Base-by-base conservation (phyloP, 306 rosid genomes). In the Adenanthera pavonina region DNA sequence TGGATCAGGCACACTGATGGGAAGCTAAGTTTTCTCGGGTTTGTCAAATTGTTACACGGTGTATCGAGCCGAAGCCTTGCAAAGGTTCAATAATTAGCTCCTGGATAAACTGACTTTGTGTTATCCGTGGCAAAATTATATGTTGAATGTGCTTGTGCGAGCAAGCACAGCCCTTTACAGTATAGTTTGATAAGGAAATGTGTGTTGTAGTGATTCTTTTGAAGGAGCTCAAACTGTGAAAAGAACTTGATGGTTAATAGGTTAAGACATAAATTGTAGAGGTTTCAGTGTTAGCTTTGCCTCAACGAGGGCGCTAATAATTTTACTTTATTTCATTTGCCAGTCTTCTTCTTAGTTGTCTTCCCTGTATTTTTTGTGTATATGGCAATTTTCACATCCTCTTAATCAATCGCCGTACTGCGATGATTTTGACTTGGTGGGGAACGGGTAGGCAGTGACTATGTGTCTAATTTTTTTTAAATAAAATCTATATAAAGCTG, bases 1-100 rank as follows among this genome's bases (percentile, higher is more conserved):
- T 96, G 98, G 99, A 93, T 96, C 78, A 88, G 97, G 78, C 99
- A 96, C 94, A 93, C 97, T 0, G 99, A 96, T 79, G 98, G 99
- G 87, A 92, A 93, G 82, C 87, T 95, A 76, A 95, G 98, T 92
- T 95, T 95, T 91, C 97, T 92, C 0, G 98, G 99, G 59, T 96
- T 93, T 78, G 97, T 93, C 73, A 95, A 95, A 74, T 81, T 95
- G 88, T 87, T 96, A 77, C 98, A 92, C 4, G 98, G 98, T 3
- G 92, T 91, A 74, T 93, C 98, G 19, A 89, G 88, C 88, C 92
- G 98, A 85, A 88, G 87, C 38, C 82, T 91, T 40, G 83, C 93
- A 4, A 93, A 96, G 89, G 91, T 89, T 44, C 90, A 92, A 46
- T 91, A 72, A 90, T 83, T 75, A 14, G 46, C 51, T 53, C 13